phyloP scores from a whole-genome alignment of 2,329 filamentous ascomycete species.

The Fusarium papillatum region DNA sequence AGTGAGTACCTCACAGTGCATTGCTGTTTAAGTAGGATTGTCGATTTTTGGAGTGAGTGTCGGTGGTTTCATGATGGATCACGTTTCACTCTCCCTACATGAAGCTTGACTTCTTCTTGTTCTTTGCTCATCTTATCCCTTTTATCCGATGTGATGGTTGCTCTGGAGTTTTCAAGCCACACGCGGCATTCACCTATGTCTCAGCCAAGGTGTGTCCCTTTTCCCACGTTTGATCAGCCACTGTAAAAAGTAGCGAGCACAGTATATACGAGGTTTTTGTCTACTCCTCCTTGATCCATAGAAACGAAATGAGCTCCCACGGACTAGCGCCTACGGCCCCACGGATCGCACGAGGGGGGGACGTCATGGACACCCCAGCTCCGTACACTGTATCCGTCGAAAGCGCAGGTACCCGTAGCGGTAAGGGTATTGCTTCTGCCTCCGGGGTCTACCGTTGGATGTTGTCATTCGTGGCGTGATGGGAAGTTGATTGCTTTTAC shows the following conservation, averaged over 20 bases:
- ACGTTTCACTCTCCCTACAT: background rate
- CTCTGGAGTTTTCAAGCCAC: background rate
- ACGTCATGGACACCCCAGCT: background rate
- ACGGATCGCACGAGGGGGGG: conserved; percentile 31
- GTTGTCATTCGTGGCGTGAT: conserved; percentile 6
- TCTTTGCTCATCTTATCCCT: background rate
- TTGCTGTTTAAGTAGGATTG: conserved; percentile 6
- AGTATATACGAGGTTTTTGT: background rate
- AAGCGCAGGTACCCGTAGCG: conserved; percentile 5
- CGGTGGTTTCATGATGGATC: background rate
- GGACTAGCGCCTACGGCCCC: conserved; percentile 2
- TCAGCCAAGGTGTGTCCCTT: background rate
- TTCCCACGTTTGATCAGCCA: background rate
- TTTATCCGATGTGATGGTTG: background rate
- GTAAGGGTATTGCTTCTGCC: background rate
- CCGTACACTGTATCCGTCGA: background rate
- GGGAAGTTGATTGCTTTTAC: conserved; percentile 14
- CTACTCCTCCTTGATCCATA: background rate
- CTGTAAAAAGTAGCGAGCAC: background rate
- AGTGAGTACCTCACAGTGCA: conserved; percentile 33
- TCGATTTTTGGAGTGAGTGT: background rate
- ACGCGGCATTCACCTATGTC: background rate
- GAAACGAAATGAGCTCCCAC: conserved; percentile 30
- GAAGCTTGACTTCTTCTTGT: background rate
- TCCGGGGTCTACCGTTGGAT: background rate